Conservation (phyloP, 495 filamentous ascomycete species). For the Lindgomyces ingoldianus region DNA sequence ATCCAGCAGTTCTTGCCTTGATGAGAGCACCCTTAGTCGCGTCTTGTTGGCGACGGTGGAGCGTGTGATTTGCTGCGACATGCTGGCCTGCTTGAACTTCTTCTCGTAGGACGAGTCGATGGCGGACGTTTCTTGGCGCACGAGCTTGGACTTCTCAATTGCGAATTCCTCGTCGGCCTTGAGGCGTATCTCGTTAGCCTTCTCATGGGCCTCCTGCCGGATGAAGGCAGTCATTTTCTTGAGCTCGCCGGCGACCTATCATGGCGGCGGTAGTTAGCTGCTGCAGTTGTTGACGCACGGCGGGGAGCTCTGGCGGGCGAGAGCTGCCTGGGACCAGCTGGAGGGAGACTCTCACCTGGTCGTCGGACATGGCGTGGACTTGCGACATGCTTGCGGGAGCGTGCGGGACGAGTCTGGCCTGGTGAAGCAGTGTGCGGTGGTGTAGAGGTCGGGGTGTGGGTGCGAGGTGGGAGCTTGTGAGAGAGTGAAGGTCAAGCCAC, state of each 20-base stretch:
- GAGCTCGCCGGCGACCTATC: slow-evolving; percentile 87
- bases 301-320: slow-evolving; percentile 21
- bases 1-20: slow-evolving; percentile 87
- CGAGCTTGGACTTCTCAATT: slow-evolving; percentile 97
- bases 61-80: slow-evolving; percentile 95
- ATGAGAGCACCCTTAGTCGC: slow-evolving; percentile 78
- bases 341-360: slow-evolving; percentile 66
- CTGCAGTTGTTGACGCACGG: slow-evolving; percentile 13
- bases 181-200: slow-evolving; percentile 92
- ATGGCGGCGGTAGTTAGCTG: slow-evolving; percentile 10
- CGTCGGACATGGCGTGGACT: slow-evolving; percentile 91
- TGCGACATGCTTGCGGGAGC: slow-evolving; percentile 73
- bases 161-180: slow-evolving; percentile 98
- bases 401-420: not conserved
- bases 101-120: slow-evolving; percentile 94
- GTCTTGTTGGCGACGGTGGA: slow-evolving; percentile 95
- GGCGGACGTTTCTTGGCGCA: slow-evolving; percentile 85
- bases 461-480: slow-evolving; percentile 3
- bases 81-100: slow-evolving; percentile 95
- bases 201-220: slow-evolving; percentile 94
- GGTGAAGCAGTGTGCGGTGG: not conserved
- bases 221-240: slow-evolving; percentile 99
- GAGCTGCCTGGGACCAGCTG: slow-evolving; percentile 7
- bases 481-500: not conserved
- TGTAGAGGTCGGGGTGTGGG: slow-evolving; percentile 1